A percentile compares a stretch with the other conserved stretches of the same genome.
Evolutionary conservation across 2,329 filamentous ascomycete species (phyloP).

Genomic region (Aureobasidium sp.): DNA sequence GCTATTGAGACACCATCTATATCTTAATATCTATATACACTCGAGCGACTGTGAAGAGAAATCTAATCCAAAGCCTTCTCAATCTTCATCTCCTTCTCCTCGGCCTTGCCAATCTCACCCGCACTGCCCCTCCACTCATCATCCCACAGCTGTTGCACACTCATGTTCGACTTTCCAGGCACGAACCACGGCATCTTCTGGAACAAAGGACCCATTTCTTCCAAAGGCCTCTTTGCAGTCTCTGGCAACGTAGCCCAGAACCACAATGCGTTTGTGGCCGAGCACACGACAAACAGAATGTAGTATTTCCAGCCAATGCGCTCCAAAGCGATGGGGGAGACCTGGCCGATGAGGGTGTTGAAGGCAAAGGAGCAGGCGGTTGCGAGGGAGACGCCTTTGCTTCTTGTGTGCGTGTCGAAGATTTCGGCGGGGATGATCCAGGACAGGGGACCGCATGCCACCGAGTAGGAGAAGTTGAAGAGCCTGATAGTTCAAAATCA

Average conservation of each 20-base stretch:
- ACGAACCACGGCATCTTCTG: constrained; percentile 22
- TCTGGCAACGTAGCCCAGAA: constrained; percentile 63
- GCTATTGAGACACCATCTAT: too few species aligned
- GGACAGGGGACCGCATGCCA: constrained; percentile 23
- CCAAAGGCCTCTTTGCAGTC: constrained; percentile 52
- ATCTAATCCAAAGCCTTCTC: background rate
- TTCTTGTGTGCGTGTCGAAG: constrained; percentile 23
- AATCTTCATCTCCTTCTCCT: background rate
- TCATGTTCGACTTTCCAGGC: constrained; percentile 17
- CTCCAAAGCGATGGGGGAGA: constrained; percentile 24
- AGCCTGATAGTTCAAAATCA: too few species aligned
- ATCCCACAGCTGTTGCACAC: background rate
- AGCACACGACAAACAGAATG: constrained; percentile 26
- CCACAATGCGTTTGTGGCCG: constrained; percentile 25
- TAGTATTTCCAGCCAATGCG: constrained; percentile 26
- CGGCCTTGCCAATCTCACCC: background rate
- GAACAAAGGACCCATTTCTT: constrained; percentile 25
- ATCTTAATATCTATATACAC: too few species aligned
- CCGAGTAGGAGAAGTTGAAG: constrained; percentile 24
- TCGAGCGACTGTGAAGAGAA: too few species aligned
- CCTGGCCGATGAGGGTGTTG: constrained; percentile 29
- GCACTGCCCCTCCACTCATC: background rate
- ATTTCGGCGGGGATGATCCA: constrained; percentile 27
- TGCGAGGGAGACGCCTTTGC: constrained; percentile 23
- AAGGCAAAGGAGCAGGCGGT: constrained; percentile 26